These are phyloP conservation scores for Aspergillus sp. DNA, from an alignment of 2,329 filamentous ascomycete genomes.

Conservation along the genomic window DNA sequence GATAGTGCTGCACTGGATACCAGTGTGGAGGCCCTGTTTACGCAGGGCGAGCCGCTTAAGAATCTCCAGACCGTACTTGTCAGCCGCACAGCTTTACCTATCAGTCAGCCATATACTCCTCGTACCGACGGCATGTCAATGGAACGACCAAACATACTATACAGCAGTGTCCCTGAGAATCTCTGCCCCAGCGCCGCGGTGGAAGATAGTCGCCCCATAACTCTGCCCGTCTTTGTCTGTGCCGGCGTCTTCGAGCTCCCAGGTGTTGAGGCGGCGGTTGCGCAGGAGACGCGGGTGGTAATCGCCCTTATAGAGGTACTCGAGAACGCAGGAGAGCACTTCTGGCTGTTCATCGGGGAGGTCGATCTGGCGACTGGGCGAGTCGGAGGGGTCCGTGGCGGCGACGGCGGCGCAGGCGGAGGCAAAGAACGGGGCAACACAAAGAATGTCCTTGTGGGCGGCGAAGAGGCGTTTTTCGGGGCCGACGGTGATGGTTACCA, in stretches of 20 bases:
- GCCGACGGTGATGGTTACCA: slow-evolving; percentile 79
- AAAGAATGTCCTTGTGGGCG: slow-evolving; percentile 82
- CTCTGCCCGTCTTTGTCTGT: slow-evolving; percentile 38
- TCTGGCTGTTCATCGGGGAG: slow-evolving; percentile 85
- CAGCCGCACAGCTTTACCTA: slow-evolving; percentile 64
- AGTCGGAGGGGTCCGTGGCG: slow-evolving; percentile 40
- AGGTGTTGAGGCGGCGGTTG: slow-evolving; percentile 76
- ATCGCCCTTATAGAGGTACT: slow-evolving; percentile 92
- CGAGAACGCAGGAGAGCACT: slow-evolving; percentile 84
- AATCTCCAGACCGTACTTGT: slow-evolving; percentile 78
- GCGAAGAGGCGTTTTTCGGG: slow-evolving; percentile 82
- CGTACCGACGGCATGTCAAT: background rate
- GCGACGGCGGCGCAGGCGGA: slow-evolving; percentile 62
- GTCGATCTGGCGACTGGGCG: slow-evolving; percentile 66
- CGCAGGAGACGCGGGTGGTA: slow-evolving; percentile 82
- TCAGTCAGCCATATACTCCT: background rate
- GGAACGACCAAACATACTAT: slow-evolving; percentile 52
- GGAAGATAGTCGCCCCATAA: slow-evolving; percentile 66
- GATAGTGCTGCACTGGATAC: slow-evolving; percentile 81
- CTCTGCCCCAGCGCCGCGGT: slow-evolving; percentile 61
- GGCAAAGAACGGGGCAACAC: slow-evolving; percentile 74
- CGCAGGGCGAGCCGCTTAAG: slow-evolving; percentile 80
- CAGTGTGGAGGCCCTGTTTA: slow-evolving; percentile 85
- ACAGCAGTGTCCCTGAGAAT: slow-evolving; percentile 86
- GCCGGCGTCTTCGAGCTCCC: slow-evolving; percentile 70